Percentiles rank a stretch among this genome's conserved stretches.
These are phyloP conservation scores for Acanthamoeba royreba DNA, from an alignment of 208 protist species.

Conservation along the genomic window DNA sequence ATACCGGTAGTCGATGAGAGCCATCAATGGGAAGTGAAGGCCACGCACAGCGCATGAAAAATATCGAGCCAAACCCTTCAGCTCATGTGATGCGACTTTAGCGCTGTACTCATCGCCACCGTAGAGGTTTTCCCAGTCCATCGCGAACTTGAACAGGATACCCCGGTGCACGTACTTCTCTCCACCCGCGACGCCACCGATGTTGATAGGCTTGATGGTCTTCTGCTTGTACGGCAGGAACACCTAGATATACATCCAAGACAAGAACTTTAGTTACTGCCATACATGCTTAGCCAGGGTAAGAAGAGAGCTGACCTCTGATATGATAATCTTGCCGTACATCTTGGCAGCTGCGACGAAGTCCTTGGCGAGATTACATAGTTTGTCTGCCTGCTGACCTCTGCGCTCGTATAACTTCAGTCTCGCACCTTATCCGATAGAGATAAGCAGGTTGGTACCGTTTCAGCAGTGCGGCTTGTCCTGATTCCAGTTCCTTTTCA, in stretches of 20 bases:
- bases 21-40: slow-evolving; percentile 53
- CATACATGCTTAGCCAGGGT: too few species aligned
- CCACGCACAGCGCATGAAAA: slow-evolving; percentile 9
- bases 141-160: slow-evolving; percentile 64
- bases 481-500: neutral
- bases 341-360: slow-evolving; percentile 53
- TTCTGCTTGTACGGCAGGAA: slow-evolving; percentile 53
- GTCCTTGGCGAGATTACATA: slow-evolving; percentile 47
- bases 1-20: slow-evolving; percentile 54
- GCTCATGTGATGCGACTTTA: slow-evolving; percentile 50
- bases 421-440: neutral
- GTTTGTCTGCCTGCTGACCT: slow-evolving; percentile 32
- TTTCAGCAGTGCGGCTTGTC: neutral
- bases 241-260: too few species aligned
- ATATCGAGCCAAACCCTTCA: slow-evolving; percentile 44
- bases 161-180: slow-evolving; percentile 53
- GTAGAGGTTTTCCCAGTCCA: slow-evolving; percentile 45
- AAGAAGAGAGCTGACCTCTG: too few species aligned
- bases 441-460: neutral
- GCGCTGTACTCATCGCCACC: slow-evolving; percentile 30
- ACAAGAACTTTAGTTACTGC: too few species aligned
- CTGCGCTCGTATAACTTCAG: neutral
- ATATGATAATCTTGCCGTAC: slow-evolving; percentile 65
- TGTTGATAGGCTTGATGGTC: slow-evolving; percentile 44
- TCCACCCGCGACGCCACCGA: slow-evolving; percentile 56